Base-by-base conservation (phyloP, 257 asterid species). In the Lithospermum erythrorhizon region DNA sequence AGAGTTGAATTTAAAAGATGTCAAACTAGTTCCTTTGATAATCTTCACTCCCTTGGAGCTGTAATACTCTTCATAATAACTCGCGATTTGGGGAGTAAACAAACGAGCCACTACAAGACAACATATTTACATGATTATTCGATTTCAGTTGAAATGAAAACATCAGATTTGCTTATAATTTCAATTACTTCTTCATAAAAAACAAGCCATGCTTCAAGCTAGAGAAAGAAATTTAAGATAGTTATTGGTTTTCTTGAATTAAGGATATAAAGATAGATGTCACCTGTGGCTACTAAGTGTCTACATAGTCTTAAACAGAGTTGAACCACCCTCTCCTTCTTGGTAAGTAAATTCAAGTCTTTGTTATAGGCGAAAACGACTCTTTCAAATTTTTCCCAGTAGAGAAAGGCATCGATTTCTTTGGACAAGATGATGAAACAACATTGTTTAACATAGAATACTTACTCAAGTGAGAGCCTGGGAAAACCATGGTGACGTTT, bases 31-130 rank as follows among this genome's bases (percentile, higher is more conserved):
- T 76, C 97, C 98, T 82, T 89, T 93, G 63, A 79, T 68, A 64
- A 93, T 88, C 67, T 80, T 81, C 72, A 93, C 96, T 66, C 98
- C 98, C 79, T 82, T 84, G 57, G 97, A 84, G 86, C 76, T 65
- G 81, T 86, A 93, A 75, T 75, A 93, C 20, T 89, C 94, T 79
- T 93, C 98, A 56, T 93, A 89, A 78, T 75, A 86, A 64, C 78
- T 74, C 25, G 98, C 94, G 66, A 93, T 81, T 77, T 80, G 81
- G 53, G 96, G 75, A 37, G 95, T 86, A 71, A 89, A 89, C 65
- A 93, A 77, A 55, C 95, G 95, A 63, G 94, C 89, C 97, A 93
- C 98, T 93, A 72, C 74, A 84, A 60, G 59, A 72, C 61, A 61
- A 72, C 57, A 68, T 58, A 18, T 54, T 35, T 29, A 51, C 55